Evolutionary conservation across 2,329 filamentous ascomycete genomes (phyloP).

Genomic region (Aspergillus glaucus): DNA sequence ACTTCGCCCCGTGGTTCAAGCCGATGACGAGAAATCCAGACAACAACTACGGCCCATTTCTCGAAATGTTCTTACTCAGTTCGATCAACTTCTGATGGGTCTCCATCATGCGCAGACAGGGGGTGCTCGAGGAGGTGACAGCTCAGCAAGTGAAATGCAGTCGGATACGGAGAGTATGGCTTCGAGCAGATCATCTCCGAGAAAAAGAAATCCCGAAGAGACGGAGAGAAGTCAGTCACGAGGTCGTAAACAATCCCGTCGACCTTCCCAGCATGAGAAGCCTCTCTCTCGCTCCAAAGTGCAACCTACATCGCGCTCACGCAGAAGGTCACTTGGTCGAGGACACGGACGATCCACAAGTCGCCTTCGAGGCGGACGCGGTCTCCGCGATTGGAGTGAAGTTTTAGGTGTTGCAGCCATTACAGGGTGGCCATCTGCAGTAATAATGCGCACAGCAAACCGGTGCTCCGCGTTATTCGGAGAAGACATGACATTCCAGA

Average conservation of each 20-base stretch:
- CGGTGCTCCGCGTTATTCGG: conserved; percentile 72
- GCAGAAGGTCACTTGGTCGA: conserved; percentile 11
- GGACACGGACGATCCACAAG: conserved; percentile 6
- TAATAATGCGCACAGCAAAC: conserved; percentile 62
- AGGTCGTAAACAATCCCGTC: conserved; percentile 19
- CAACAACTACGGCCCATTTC: conserved; percentile 61
- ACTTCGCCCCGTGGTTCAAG: conserved; percentile 50
- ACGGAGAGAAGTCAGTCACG: conserved; percentile 15
- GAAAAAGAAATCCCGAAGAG: conserved; percentile 4
- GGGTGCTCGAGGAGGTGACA: conserved; percentile 28
- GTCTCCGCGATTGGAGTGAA: conserved; percentile 74
- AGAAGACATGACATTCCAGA: conserved; percentile 61
- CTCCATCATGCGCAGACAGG: conserved; percentile 63
- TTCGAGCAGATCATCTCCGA: conserved; percentile 11
- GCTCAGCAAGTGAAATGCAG: conserved; percentile 22
- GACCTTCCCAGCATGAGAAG: conserved; percentile 5
- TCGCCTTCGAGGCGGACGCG: conserved; percentile 11
- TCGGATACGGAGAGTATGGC: conserved; percentile 22
- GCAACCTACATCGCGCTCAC: conserved; percentile 7
- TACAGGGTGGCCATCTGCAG: conserved; percentile 60
- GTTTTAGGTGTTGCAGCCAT: conserved; percentile 72
- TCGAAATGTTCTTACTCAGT: conserved; percentile 60
- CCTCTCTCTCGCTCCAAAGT: conserved; percentile 5
- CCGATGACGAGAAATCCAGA: conserved; percentile 64
- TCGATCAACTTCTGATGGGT: conserved; percentile 64